Conservation (phyloP, 2,329 filamentous ascomycete genomes). For the Huntiella bhutanensis region DNA sequence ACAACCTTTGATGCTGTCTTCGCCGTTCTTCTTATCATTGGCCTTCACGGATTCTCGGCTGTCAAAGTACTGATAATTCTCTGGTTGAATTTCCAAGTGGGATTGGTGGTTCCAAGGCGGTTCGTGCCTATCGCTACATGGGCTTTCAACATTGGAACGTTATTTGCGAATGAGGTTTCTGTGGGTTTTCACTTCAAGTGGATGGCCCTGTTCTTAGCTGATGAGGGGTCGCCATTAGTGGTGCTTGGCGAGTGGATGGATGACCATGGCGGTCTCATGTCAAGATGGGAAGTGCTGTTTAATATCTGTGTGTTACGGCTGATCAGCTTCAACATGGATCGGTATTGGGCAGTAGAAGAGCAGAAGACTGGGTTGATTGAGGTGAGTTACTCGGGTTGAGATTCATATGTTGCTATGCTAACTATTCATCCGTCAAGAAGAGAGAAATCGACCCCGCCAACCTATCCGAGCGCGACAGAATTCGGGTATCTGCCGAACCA, state of each 20-base stretch:
- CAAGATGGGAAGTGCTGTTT: constrained; percentile 92
- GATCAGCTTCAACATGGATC: constrained; percentile 93
- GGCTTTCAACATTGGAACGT: constrained; percentile 66
- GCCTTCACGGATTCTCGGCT: constrained; percentile 68
- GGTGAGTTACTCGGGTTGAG: constrained; percentile 32
- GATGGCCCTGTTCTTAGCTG: constrained; percentile 29
- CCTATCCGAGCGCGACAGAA: constrained; percentile 74
- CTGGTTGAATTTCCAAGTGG: constrained; percentile 63
- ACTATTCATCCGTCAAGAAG: constrained; percentile 60
- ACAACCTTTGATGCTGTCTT: constrained; percentile 70
- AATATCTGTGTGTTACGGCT: constrained; percentile 84
- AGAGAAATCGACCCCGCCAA: constrained; percentile 79
- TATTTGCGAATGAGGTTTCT: constrained; percentile 80
- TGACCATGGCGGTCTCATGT: constrained; percentile 60
- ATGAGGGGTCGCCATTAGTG: constrained; percentile 22
- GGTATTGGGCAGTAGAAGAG: constrained; percentile 72
- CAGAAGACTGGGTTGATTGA: constrained; percentile 46
- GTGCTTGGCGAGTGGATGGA: constrained; percentile 58
- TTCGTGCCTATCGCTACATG: constrained; percentile 64
- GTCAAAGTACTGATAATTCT: constrained; percentile 69
- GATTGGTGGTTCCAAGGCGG: constrained; percentile 47
- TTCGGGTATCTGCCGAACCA: constrained; percentile 52
- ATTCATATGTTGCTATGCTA: constrained; percentile 23
- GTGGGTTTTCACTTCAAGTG: constrained; percentile 55
- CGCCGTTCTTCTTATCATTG: constrained; percentile 57